Percentiles rank a stretch among this genome's conserved stretches.
Conservation (phyloP, 129 eudicot genomes). For the Artemisia annua region DNA sequence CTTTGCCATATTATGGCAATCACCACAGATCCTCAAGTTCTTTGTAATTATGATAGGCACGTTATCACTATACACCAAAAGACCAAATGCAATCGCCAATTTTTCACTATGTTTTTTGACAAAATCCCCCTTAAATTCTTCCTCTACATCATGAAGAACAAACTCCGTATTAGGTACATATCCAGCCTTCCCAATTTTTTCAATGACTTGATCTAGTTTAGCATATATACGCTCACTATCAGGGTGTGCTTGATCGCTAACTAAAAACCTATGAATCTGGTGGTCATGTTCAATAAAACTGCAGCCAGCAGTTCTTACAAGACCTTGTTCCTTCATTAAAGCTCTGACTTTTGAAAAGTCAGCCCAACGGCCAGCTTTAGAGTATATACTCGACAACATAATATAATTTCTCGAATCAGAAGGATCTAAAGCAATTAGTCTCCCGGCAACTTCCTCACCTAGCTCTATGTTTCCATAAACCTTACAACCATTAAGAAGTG, state of each 20-base stretch:
- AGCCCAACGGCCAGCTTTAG: constrained; percentile 49
- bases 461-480: constrained; percentile 42
- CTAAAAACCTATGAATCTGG: constrained; percentile 40
- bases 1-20: constrained; percentile 50
- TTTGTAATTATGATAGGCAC: constrained; percentile 46
- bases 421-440: constrained; percentile 38
- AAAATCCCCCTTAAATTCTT: constrained; percentile 47
- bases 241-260: constrained; percentile 45
- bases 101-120: constrained; percentile 48
- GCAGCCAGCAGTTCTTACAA: constrained; percentile 41
- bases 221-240: constrained; percentile 23
- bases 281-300: constrained; percentile 43
- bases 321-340: constrained; percentile 40
- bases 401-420: constrained; percentile 49
- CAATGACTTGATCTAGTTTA: constrained; percentile 36
- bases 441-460: constrained; percentile 48
- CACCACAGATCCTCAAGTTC: constrained; percentile 53
- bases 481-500: constrained; percentile 55
- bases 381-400: constrained; percentile 49
- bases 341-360: constrained; percentile 44
- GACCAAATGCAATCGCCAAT: constrained; percentile 56
- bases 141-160: constrained; percentile 45
- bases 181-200: constrained; percentile 37
- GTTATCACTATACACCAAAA: constrained; percentile 30
- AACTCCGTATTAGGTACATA: constrained; percentile 36